phyloP scores from a whole-genome alignment of 441 rosid species.

The Aquilaria agallochum region DNA sequence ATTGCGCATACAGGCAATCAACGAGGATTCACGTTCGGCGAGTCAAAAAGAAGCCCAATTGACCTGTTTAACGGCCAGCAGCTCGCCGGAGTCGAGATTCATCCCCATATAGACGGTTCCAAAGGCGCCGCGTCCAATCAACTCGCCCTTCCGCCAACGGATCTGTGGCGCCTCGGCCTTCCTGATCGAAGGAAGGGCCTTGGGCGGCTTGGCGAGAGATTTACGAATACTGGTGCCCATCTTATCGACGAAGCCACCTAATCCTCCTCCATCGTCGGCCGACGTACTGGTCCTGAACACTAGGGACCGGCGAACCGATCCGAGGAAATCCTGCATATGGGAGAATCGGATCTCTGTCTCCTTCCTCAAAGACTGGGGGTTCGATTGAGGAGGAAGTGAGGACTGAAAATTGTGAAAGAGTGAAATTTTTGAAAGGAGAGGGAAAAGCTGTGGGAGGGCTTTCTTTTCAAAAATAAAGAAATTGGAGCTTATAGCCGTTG shows the following conservation, averaged over 20 bases:
- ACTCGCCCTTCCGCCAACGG: constrained; percentile 95
- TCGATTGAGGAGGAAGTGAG: background rate
- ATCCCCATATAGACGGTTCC: constrained; percentile 99
- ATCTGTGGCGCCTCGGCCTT: constrained; percentile 59
- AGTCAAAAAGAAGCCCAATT: constrained; percentile 2
- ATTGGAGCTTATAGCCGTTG: constrained; percentile 6
- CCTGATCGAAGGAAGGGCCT: constrained; percentile 28
- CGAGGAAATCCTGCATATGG: constrained; percentile 79
- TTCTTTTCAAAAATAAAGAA: constrained; percentile 30
- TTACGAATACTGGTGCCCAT: constrained; percentile 79
- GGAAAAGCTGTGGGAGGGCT: constrained; percentile 19
- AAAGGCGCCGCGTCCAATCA: constrained; percentile 95
- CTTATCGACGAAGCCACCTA: constrained; percentile 75
- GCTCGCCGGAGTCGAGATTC: constrained; percentile 99
- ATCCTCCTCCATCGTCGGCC: constrained; percentile 36
- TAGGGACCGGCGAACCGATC: constrained; percentile 93
- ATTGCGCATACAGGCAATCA: no score
- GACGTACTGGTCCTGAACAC: constrained; percentile 58
- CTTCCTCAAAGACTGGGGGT: background rate
- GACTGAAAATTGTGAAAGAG: constrained; percentile 5
- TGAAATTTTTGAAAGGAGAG: constrained; percentile 33
- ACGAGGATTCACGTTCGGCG: no score
- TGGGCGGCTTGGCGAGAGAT: constrained; percentile 52
- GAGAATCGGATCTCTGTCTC: background rate
- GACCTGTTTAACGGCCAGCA: constrained; percentile 96